These are phyloP conservation scores for Blastobotrys peoriensis DNA, from an alignment of 805 yeast genomes.

Conservation along the genomic window DNA sequence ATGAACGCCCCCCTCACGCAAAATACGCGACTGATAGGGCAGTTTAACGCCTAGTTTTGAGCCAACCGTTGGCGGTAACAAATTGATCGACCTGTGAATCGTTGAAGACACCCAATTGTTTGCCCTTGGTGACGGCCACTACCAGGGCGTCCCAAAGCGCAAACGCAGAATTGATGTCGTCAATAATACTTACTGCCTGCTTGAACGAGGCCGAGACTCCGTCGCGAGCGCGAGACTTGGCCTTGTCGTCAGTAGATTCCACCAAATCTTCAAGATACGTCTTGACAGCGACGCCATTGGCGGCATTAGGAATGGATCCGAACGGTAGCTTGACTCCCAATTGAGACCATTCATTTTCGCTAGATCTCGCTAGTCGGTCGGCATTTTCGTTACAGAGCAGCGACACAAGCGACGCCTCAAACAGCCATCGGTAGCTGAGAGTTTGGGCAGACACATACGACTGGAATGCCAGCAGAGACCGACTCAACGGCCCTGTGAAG, in stretches of 20 bases:
- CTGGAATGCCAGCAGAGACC: conserved; percentile 58
- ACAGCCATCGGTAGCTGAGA: conserved; percentile 45
- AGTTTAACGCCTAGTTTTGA: conserved; percentile 12
- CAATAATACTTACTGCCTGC: conserved; percentile 22
- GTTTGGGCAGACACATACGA: conserved; percentile 54
- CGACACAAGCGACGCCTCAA: conserved; percentile 47
- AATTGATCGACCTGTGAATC: conserved; percentile 24
- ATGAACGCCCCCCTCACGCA: too few species aligned
- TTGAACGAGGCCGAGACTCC: conserved; percentile 22
- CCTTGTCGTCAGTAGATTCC: conserved; percentile 6
- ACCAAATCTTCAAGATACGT: conserved; percentile 41
- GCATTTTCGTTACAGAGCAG: conserved; percentile 48
- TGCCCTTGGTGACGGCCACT: conserved; percentile 32
- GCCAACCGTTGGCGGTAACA: conserved; percentile 16
- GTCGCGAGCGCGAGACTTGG: conserved; percentile 8
- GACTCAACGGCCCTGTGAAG: conserved; percentile 66
- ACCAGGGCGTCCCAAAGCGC: conserved; percentile 26
- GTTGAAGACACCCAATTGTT: conserved; percentile 32
- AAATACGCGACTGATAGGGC: conserved; percentile 2
- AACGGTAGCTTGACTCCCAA: conserved; percentile 60
- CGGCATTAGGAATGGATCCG: conserved; percentile 51
- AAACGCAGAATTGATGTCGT: conserved; percentile 23
- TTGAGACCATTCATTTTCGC: conserved; percentile 50
- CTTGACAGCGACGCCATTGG: conserved; percentile 56
- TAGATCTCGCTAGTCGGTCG: conserved; percentile 41